Evolutionary conservation across 2,329 filamentous ascomycete genomes (phyloP).

Genomic region (Coleophoma crateriformis): DNA sequence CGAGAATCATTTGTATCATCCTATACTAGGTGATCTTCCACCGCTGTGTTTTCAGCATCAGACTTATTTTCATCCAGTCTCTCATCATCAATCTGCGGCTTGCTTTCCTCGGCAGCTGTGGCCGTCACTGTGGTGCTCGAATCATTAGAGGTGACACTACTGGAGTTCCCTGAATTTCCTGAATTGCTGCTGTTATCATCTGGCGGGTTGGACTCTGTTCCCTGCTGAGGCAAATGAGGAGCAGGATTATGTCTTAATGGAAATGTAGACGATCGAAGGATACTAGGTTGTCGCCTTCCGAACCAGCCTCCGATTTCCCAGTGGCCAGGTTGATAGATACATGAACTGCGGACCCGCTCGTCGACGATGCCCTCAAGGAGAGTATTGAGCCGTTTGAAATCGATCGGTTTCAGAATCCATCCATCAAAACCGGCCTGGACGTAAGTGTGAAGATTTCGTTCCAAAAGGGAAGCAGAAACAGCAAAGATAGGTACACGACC

Average conservation of each 20-base stretch:
- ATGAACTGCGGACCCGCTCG: constrained; percentile 48
- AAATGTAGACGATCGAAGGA: neutral
- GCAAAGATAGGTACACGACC: constrained; percentile 76
- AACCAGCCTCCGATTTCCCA: constrained; percentile 94
- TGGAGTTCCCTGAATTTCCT: constrained; percentile 11
- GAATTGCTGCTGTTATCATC: constrained; percentile 4
- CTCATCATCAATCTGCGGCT: constrained; percentile 11
- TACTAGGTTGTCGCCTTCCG: constrained; percentile 6
- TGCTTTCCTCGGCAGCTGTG: neutral
- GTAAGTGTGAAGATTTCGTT: constrained; percentile 63
- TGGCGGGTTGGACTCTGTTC: neutral
- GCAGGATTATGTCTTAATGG: constrained; percentile 7
- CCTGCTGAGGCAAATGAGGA: constrained; percentile 1
- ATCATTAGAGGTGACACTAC: neutral
- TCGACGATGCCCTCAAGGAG: constrained; percentile 67
- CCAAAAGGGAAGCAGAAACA: constrained; percentile 76
- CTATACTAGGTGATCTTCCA: neutral
- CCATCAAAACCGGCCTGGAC: constrained; percentile 78
- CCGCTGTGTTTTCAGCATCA: neutral
- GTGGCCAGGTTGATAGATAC: constrained; percentile 62
- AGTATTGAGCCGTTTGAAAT: constrained; percentile 67
- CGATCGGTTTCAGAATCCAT: constrained; percentile 86
- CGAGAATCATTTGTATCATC: neutral
- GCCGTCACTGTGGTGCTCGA: neutral
- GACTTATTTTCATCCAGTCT: constrained; percentile 1